Percentiles rank a stretch among this genome's conserved stretches.
Conservation (phyloP, 306 rosid species). For the Corylus heterophylla region DNA sequence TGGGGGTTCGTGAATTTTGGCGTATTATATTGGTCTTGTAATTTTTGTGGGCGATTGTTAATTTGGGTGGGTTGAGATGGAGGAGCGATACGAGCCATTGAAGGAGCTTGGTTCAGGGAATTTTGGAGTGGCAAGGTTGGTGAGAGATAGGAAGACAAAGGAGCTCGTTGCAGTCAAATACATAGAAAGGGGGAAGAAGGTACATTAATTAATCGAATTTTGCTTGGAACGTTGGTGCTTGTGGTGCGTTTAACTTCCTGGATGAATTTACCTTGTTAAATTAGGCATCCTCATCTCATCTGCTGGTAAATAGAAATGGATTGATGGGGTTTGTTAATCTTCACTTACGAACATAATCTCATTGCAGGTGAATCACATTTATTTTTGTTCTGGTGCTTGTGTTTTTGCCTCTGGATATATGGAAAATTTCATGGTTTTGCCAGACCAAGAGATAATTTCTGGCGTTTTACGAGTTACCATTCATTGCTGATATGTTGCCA, state of each 20-base stretch:
- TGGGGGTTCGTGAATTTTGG: neutral
- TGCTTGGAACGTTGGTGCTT: constrained; percentile 6
- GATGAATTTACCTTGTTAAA: neutral
- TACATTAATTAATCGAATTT: neutral
- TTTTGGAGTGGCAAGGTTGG: constrained; percentile 87
- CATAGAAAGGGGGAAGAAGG: constrained; percentile 87
- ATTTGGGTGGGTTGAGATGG: constrained; percentile 51
- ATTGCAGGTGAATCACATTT: no score
- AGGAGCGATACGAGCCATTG: constrained; percentile 69
- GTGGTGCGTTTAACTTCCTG: neutral
- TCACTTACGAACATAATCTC: no score
- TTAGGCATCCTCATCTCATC: neutral
- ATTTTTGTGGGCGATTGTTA: neutral
- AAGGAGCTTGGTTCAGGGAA: constrained; percentile 89
- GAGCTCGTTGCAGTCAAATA: constrained; percentile 91
- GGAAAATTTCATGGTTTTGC: no score
- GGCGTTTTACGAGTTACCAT: no score
- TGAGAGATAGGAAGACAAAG: constrained; percentile 66
- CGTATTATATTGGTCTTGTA: neutral
- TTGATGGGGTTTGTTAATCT: neutral
- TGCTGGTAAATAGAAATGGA: neutral
- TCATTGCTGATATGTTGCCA: no score
- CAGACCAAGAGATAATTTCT: no score
- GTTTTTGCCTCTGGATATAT: no score
- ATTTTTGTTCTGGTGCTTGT: no score